phyloP scores from a whole-genome alignment of 495 filamentous ascomycete genomes.

The Penicillium steckii region DNA sequence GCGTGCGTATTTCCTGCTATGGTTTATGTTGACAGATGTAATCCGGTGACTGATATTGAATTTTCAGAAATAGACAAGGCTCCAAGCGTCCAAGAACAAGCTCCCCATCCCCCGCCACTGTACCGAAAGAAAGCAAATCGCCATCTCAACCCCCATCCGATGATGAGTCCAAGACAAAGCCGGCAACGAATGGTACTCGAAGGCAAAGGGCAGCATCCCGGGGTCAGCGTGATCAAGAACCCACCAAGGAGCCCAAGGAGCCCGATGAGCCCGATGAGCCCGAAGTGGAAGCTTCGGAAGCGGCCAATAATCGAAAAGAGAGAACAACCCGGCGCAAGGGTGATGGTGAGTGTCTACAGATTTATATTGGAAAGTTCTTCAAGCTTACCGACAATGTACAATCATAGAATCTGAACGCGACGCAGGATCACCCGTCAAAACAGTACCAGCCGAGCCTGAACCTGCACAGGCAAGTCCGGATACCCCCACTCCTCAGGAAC shows the following conservation, averaged over 20 bases:
- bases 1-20: conserved; percentile 60
- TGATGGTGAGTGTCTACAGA: conserved; percentile 59
- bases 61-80: conserved; percentile 51
- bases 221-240: conserved; percentile 69
- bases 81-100: conserved; percentile 71
- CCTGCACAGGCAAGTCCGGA: conserved; percentile 51
- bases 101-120: conserved; percentile 66
- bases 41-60: conserved; percentile 19
- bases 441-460: conserved; percentile 37
- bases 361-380: neutral
- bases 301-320: conserved; percentile 71
- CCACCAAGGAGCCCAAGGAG: conserved; percentile 60
- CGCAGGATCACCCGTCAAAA: conserved; percentile 38
- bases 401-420: conserved; percentile 39
- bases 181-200: conserved; percentile 52
- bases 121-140: conserved; percentile 45
- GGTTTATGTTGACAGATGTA: neutral
- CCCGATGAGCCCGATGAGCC: conserved; percentile 63
- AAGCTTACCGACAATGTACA: conserved; percentile 6
- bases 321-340: conserved; percentile 68
- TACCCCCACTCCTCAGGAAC: conserved; percentile 50
- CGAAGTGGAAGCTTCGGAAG: conserved; percentile 66
- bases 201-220: conserved; percentile 65
- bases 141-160: conserved; percentile 64
- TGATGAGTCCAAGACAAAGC: conserved; percentile 56